A percentile compares a stretch with the other conserved stretches of the same genome.
Evolutionary conservation across 2,329 filamentous ascomycete species (phyloP).

Genomic region (Pseudogymnoascus sp.): DNA sequence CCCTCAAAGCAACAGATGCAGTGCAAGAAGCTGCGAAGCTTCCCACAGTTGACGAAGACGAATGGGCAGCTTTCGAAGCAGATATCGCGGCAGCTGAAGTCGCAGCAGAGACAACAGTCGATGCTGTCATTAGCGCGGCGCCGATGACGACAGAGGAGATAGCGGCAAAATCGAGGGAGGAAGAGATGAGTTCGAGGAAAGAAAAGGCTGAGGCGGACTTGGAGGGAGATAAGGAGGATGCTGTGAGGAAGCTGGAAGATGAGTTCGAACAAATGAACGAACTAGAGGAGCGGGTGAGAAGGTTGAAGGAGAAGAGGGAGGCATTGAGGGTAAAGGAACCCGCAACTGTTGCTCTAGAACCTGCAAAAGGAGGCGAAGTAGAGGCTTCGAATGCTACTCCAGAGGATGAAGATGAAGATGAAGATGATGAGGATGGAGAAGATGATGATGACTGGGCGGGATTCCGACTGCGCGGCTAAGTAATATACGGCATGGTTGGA

Average conservation of each 20-base stretch:
- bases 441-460: constrained; percentile 52
- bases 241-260: constrained; percentile 60
- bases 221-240: constrained; percentile 66
- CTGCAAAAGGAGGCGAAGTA: constrained; percentile 21
- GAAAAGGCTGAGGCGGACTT: constrained; percentile 46
- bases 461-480: constrained; percentile 31
- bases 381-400: constrained; percentile 25
- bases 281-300: constrained; percentile 61
- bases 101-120: constrained; percentile 26
- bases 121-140: constrained; percentile 59
- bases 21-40: constrained; percentile 26
- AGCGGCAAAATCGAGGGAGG: constrained; percentile 43
- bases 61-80: constrained; percentile 82
- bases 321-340: constrained; percentile 43
- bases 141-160: constrained; percentile 57
- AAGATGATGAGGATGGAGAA: constrained; percentile 35
- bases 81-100: constrained; percentile 53
- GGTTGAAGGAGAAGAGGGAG: constrained; percentile 62
- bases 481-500: background rate
- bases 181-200: constrained; percentile 39
- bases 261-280: constrained; percentile 80
- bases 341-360: constrained; percentile 22
- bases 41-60: constrained; percentile 57
- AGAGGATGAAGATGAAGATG: constrained; percentile 35
- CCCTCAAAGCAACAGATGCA: constrained; percentile 35